Percentiles rank a stretch among this genome's conserved stretches.
Evolutionary conservation across 2,329 filamentous ascomycete species (phyloP).

Genomic region (Ceratocystis variospora): DNA sequence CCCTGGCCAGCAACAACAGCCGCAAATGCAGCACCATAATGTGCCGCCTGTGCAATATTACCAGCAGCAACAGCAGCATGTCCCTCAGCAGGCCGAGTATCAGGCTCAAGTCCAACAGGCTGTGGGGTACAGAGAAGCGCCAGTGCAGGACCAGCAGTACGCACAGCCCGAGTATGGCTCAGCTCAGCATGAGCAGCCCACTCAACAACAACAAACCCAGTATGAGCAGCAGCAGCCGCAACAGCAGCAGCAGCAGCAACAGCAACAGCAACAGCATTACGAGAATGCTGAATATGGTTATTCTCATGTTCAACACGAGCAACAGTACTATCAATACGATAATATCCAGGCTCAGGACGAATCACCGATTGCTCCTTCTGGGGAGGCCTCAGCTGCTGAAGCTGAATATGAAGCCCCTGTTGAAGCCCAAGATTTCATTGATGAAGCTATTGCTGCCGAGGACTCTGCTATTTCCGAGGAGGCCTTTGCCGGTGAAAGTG

Average conservation of each 20-base stretch:
- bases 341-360: neutral
- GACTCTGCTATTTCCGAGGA: neutral
- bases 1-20: constrained; percentile 24
- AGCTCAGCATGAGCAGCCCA: neutral
- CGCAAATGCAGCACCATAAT: constrained; percentile 22
- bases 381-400: neutral
- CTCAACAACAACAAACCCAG: neutral
- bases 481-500: too few relatives aligned
- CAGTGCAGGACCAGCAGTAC: neutral
- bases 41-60: constrained; percentile 3
- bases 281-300: neutral
- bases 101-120: neutral
- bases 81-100: constrained; percentile 3
- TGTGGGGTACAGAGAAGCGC: neutral
- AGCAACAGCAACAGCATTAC: neutral
- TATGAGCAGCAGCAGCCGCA: neutral
- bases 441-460: neutral
- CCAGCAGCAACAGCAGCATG: neutral
- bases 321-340: neutral
- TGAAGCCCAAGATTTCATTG: neutral
- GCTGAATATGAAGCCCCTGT: neutral
- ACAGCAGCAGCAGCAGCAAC: neutral
- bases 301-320: neutral
- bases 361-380: neutral
- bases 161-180: neutral